Evolutionary conservation across 768 basidiomycete genomes (phyloP).

Genomic region (Boletus eberwhitei): DNA sequence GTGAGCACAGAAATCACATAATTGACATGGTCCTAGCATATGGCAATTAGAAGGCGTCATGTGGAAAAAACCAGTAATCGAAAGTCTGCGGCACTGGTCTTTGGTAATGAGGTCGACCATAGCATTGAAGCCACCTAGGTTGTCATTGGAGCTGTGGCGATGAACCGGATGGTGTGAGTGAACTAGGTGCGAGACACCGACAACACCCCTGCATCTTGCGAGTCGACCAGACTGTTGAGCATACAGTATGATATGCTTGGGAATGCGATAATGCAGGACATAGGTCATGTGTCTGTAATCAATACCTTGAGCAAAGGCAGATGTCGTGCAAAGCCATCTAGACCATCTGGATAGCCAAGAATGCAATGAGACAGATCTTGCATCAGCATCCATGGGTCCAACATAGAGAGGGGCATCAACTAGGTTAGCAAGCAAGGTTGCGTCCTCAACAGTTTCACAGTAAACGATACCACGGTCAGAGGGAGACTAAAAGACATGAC

Average conservation of each 20-base stretch:
- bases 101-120: neutral
- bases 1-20: neutral
- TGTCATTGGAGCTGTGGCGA: too few species aligned
- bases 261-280: conserved; percentile 1
- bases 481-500: neutral
- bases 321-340: conserved; percentile 5
- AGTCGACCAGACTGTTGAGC: conserved; percentile 6
- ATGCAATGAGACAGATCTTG: neutral
- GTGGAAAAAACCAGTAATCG: neutral
- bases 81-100: neutral
- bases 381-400: neutral
- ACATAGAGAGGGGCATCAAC: neutral
- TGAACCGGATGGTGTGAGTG: too few species aligned
- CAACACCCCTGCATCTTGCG: neutral
- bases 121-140: neutral
- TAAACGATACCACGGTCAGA: neutral
- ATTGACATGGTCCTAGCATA: neutral
- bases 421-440: too few species aligned
- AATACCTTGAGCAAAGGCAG: conserved; percentile 5
- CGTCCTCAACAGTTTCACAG: neutral
- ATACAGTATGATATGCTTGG: conserved; percentile 2
- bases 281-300: conserved; percentile 2
- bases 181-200: too few species aligned
- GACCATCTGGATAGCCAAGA: neutral
- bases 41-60: neutral